These are phyloP conservation scores for Bidens hawaiensis DNA, from an alignment of 140 eudicot species.

Conservation along the genomic window DNA sequence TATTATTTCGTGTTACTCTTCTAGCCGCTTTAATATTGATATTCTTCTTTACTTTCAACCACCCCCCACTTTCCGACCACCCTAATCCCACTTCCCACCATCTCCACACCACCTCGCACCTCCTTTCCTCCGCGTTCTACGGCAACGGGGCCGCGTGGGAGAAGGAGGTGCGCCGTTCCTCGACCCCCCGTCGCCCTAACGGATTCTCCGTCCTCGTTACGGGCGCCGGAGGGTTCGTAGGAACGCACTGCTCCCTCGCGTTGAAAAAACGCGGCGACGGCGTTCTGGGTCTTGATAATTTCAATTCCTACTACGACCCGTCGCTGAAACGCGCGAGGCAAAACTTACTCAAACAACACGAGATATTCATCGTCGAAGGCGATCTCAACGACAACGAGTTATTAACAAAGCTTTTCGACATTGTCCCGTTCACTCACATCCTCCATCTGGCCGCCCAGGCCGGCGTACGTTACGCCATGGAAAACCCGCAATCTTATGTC, in stretches of 20 bases:
- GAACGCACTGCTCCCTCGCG: conserved; percentile 61
- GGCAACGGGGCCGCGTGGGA: conserved; percentile 74
- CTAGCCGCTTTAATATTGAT: conserved; percentile 57
- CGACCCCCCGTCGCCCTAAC: conserved; percentile 55
- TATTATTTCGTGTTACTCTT: conserved; percentile 75
- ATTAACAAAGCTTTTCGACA: conserved; percentile 52
- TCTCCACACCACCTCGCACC: conserved; percentile 50
- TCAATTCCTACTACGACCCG: conserved; percentile 68
- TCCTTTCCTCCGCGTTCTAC: conserved; percentile 66
- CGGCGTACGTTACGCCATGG: conserved; percentile 82
- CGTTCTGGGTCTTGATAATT: conserved; percentile 66
- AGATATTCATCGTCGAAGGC: conserved; percentile 67
- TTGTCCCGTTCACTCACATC: conserved; percentile 66
- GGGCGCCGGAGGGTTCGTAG: conserved; percentile 81
- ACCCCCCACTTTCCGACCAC: conserved; percentile 50
- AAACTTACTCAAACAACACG: conserved; percentile 34
- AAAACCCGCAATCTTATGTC: conserved; percentile 64
- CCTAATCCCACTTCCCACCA: conserved; percentile 15
- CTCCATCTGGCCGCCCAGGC: conserved; percentile 77
- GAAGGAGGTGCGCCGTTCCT: conserved; percentile 68
- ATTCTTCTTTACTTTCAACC: conserved; percentile 69
- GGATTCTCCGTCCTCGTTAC: conserved; percentile 71
- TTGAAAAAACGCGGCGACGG: conserved; percentile 76
- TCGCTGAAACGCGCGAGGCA: conserved; percentile 69
- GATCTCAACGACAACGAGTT: conserved; percentile 62